These are phyloP conservation scores for Excoecaria cochinchinensis DNA, from an alignment of 345 rosid genomes.

Conservation along the genomic window DNA sequence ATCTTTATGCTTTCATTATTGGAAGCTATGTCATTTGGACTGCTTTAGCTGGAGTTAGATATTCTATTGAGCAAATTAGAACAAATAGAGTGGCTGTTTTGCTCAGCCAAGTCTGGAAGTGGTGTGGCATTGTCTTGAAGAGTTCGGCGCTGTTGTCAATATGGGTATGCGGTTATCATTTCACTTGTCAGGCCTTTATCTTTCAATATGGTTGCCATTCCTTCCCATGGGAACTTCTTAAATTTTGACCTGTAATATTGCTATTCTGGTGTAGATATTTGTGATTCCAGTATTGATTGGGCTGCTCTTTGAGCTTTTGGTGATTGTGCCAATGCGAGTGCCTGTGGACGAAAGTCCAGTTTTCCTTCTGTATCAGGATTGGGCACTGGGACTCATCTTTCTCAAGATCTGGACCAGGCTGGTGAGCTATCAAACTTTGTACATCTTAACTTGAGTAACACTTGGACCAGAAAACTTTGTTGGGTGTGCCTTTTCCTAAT, in stretches of 20 bases:
- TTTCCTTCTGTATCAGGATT: conserved; percentile 95
- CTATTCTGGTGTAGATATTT: conserved; percentile 54
- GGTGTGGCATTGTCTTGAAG: conserved; percentile 85
- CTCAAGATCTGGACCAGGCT: conserved; percentile 98
- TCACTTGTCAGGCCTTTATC: background rate
- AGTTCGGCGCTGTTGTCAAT: conserved; percentile 77
- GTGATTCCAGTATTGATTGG: conserved; percentile 94
- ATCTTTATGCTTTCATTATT: conserved; percentile 87
- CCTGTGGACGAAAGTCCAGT: conserved; percentile 99
- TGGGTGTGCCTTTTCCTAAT: background rate
- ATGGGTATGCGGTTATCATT: conserved; percentile 59
- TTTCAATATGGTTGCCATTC: background rate
- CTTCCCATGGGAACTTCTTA: background rate
- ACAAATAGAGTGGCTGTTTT: conserved; percentile 70
- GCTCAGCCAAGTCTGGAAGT: conserved; percentile 72
- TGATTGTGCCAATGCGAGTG: conserved; percentile 98
- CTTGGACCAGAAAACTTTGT: background rate
- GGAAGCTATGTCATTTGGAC: conserved; percentile 98
- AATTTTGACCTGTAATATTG: background rate
- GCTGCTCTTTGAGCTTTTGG: conserved; percentile 93
- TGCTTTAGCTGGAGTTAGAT: conserved; percentile 81
- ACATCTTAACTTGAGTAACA: background rate
- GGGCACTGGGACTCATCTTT: conserved; percentile 97
- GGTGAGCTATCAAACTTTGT: conserved; percentile 42
- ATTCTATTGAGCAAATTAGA: conserved; percentile 72